Conservation (phyloP, 106 monocot species). For the Chionographis japonica region DNA sequence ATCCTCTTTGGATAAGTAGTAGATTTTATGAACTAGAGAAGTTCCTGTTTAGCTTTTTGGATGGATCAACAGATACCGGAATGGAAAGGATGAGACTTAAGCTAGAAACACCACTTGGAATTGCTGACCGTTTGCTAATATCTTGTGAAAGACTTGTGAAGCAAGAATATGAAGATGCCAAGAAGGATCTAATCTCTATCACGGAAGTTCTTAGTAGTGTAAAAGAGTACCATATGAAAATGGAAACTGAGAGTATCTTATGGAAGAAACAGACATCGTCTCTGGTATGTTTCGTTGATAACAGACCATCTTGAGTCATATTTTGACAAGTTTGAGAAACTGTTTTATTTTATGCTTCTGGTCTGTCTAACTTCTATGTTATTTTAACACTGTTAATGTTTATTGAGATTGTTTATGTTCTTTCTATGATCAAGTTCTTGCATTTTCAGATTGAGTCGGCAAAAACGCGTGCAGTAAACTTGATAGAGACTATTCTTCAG, state of each 20-base stretch:
- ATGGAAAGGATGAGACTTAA: constrained; percentile 86
- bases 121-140: constrained; percentile 65
- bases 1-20: constrained; percentile 73
- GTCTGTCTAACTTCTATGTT: background rate
- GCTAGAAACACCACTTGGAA: constrained; percentile 78
- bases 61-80: constrained; percentile 82
- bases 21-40: constrained; percentile 75
- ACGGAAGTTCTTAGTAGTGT: constrained; percentile 48
- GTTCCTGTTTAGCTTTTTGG: constrained; percentile 76
- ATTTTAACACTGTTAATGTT: background rate
- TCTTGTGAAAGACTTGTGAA: constrained; percentile 58
- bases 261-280: constrained; percentile 62
- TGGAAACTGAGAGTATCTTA: constrained; percentile 65
- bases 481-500: constrained; percentile 72
- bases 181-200: constrained; percentile 51
- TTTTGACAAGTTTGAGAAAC: too few species aligned
- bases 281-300: constrained; percentile 35
- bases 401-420: background rate
- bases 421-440: constrained; percentile 5
- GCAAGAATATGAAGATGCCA: constrained; percentile 55
- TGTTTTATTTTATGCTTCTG: too few species aligned
- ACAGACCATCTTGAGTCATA: background rate
- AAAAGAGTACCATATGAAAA: constrained; percentile 49
- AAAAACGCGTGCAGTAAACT: constrained; percentile 52
- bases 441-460: constrained; percentile 65